Evolutionary conservation across 2,329 filamentous ascomycete species (phyloP).

Genomic region (Curvularia eragrostidis): DNA sequence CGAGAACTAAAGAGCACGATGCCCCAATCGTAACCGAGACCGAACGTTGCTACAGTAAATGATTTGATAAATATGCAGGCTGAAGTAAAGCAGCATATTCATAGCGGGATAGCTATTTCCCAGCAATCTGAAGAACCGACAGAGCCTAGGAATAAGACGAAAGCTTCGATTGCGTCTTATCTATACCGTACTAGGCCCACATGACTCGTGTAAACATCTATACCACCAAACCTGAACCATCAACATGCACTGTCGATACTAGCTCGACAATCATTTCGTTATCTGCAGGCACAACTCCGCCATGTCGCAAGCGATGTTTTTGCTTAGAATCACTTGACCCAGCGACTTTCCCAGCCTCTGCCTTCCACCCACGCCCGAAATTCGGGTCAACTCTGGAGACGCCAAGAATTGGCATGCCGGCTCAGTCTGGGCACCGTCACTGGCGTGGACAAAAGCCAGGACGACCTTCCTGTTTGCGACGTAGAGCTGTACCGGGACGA

Average conservation of each 20-base stretch:
- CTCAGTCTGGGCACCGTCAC: constrained; percentile 41
- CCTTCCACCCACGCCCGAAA: not conserved
- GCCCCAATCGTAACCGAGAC: not conserved
- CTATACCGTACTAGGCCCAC: not conserved
- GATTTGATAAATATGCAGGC: not conserved
- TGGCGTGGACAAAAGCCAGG: constrained; percentile 11
- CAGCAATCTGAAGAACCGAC: not conserved
- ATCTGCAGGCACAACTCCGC: not conserved
- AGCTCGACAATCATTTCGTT: not conserved
- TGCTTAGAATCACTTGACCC: not conserved
- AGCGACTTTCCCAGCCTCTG: not conserved
- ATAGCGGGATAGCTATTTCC: too few species aligned
- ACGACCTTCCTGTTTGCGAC: constrained; percentile 42
- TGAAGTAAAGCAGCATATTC: not conserved
- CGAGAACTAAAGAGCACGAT: not conserved
- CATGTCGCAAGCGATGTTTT: not conserved
- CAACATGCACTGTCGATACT: not conserved
- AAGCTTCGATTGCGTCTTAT: constrained; percentile 3
- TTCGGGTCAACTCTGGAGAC: constrained; percentile 1
- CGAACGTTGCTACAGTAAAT: not conserved
- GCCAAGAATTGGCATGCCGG: constrained; percentile 17
- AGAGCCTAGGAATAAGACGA: not conserved
- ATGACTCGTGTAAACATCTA: constrained; percentile 10
- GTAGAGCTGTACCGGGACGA: constrained; percentile 22
- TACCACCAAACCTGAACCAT: not conserved